These are phyloP conservation scores for Exophiala lecanii-corni DNA, from an alignment of 2,329 filamentous ascomycete genomes.

Conservation along the genomic window DNA sequence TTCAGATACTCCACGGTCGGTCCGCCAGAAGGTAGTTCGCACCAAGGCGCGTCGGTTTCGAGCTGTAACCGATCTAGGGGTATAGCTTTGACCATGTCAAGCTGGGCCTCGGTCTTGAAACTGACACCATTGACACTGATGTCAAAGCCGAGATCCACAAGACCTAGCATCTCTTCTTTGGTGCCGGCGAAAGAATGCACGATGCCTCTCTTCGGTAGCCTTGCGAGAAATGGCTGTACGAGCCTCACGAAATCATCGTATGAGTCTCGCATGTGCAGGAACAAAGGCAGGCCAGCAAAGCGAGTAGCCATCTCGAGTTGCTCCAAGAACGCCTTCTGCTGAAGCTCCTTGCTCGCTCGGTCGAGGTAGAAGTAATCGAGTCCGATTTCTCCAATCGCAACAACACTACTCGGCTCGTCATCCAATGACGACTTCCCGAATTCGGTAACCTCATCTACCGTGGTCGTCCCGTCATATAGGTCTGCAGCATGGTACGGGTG, in stretches of 20 bases:
- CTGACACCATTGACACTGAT: conserved; percentile 93
- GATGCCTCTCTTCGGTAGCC: conserved; percentile 53
- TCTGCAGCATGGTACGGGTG: conserved; percentile 50
- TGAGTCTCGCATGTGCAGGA: conserved; percentile 35
- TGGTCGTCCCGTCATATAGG: conserved; percentile 31
- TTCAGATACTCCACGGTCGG: conserved; percentile 32
- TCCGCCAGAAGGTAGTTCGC: conserved; percentile 50
- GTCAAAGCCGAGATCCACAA: conserved; percentile 76
- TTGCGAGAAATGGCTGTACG: conserved; percentile 37
- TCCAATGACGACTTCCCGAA: conserved; percentile 28
- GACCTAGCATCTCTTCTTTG: conserved; percentile 71
- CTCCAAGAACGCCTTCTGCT: conserved; percentile 38
- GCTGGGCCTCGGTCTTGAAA: conserved; percentile 87
- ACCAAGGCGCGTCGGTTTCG: conserved; percentile 96
- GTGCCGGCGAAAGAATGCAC: conserved; percentile 95
- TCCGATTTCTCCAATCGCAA: conserved; percentile 48
- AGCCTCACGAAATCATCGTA: conserved; percentile 42
- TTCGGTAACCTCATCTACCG: conserved; percentile 1
- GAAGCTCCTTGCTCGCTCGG: conserved; percentile 39
- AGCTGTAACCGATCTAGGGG: conserved; percentile 78
- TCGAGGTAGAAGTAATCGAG: conserved; percentile 48
- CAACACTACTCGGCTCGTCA: conserved; percentile 31
- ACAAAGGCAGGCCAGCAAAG: conserved; percentile 32
- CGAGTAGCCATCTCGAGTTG: conserved; percentile 40
- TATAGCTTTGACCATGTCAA: conserved; percentile 74